A percentile compares a stretch with the other conserved stretches of the same genome.
Evolutionary conservation across 768 basidiomycete genomes (phyloP).

Genomic region (Trametes villosa): DNA sequence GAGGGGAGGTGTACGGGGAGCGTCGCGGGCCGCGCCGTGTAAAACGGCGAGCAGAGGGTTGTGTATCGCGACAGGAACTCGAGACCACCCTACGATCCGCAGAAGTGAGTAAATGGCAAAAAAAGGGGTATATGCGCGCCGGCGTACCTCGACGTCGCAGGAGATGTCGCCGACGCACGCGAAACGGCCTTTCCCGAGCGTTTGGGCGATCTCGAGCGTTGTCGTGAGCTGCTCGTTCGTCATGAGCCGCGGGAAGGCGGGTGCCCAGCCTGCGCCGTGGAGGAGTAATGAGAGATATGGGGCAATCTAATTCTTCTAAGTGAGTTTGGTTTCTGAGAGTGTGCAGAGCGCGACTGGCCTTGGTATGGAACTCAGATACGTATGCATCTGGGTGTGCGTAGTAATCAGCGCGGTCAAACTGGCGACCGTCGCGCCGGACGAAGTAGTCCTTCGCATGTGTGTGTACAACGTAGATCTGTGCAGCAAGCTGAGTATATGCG

Average conservation of each 20-base stretch:
- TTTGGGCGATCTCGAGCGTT: constrained; percentile 52
- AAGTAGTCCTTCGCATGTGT: constrained; percentile 74
- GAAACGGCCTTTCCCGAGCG: constrained; percentile 59
- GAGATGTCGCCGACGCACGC: constrained; percentile 85
- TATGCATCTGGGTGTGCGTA: constrained; percentile 72
- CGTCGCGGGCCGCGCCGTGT: constrained; percentile 48
- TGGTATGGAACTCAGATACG: constrained; percentile 66
- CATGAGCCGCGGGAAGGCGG: constrained; percentile 79
- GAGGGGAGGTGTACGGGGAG: constrained; percentile 52
- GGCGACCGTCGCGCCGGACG: constrained; percentile 52
- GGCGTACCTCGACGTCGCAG: constrained; percentile 77
- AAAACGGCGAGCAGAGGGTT: constrained; percentile 79
- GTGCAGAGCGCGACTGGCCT: constrained; percentile 43
- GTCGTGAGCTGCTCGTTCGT: constrained; percentile 60
- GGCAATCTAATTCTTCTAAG: too few relatives aligned
- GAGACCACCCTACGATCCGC: constrained; percentile 70
- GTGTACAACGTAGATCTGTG: constrained; percentile 77
- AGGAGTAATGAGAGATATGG: constrained; percentile 85
- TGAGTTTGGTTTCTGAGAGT: too few relatives aligned
- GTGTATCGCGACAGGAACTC: constrained; percentile 80
- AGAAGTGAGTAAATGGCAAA: neutral
- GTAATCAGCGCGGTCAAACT: constrained; percentile 71
- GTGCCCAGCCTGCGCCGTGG: constrained; percentile 87
- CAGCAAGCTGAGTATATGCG: neutral
- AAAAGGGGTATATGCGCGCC: neutral